Evolutionary conservation across 441 rosid genomes (phyloP).

Genomic region (Flueggea neowawraea): DNA sequence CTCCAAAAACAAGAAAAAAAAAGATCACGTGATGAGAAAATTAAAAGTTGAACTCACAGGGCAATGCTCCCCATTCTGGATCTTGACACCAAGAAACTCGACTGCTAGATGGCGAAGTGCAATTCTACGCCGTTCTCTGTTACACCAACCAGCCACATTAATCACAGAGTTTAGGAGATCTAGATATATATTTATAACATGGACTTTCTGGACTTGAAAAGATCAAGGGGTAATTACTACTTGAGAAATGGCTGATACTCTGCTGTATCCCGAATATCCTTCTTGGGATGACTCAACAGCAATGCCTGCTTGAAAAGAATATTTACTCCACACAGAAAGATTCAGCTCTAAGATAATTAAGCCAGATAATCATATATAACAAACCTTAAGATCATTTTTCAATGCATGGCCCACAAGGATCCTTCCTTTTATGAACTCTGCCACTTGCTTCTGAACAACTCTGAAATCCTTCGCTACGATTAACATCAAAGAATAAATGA

Average conservation of each 20-base stretch:
- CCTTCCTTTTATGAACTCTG: constrained; percentile 73
- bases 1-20: not conserved
- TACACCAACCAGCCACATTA: constrained; percentile 10
- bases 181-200: not conserved
- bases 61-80: constrained; percentile 95
- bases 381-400: constrained; percentile 94
- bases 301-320: constrained; percentile 47
- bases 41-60: constrained; percentile 52
- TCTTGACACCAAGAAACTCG: constrained; percentile 74
- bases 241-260: constrained; percentile 80
- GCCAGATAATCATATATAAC: constrained; percentile 7
- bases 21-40: constrained; percentile 7
- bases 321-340: not conserved
- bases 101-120: constrained; percentile 78
- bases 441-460: constrained; percentile 78
- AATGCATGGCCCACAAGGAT: constrained; percentile 93
- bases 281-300: constrained; percentile 78
- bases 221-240: constrained; percentile 27
- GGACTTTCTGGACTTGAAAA: not conserved
- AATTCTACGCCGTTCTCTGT: constrained; percentile 64
- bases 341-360: too few species aligned
- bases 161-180: not conserved
- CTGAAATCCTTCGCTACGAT: constrained; percentile 79
- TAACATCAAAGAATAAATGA: constrained; percentile 7
- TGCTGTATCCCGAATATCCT: constrained; percentile 72